Conservation (phyloP, 2,329 filamentous ascomycete genomes). For the Coleophoma cylindrospora region DNA sequence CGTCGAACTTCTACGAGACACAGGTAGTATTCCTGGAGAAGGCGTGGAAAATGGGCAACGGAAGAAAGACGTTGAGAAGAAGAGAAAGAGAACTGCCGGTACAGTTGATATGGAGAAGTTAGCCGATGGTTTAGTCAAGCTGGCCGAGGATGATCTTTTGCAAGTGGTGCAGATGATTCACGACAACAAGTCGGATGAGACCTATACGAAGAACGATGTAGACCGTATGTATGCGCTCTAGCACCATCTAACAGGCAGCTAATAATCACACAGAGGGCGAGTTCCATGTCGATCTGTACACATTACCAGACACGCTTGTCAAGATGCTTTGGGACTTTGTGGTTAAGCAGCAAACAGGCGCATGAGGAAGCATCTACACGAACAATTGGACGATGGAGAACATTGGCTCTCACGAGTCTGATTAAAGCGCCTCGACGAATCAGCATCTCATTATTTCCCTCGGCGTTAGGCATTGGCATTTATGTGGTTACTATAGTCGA, state of each 20-base stretch:
- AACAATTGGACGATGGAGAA: too few species aligned
- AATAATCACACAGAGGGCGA: conserved; percentile 67
- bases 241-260: not conserved
- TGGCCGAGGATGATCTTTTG: conserved; percentile 87
- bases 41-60: conserved; percentile 55
- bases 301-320: conserved; percentile 82
- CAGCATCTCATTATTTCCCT: too few species aligned
- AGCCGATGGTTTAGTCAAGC: conserved; percentile 82
- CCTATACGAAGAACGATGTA: conserved; percentile 95
- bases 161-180: conserved; percentile 97
- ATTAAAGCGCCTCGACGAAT: not conserved
- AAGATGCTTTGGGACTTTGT: conserved; percentile 95
- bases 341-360: not conserved
- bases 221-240: conserved; percentile 63
- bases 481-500: too few species aligned
- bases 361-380: not conserved
- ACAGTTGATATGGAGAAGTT: conserved; percentile 92
- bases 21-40: conserved; percentile 77
- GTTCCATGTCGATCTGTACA: conserved; percentile 97
- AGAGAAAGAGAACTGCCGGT: conserved; percentile 60
- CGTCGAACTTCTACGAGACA: conserved; percentile 72
- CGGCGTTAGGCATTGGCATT: too few species aligned
- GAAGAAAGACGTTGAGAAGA: conserved; percentile 61
- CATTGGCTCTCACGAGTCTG: too few species aligned
- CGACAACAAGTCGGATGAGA: conserved; percentile 90